Percentiles rank a stretch among this genome's conserved stretches.
phyloP scores from a whole-genome alignment of 768 basidiomycete genomes.

The Tylopilus subfusipes region DNA sequence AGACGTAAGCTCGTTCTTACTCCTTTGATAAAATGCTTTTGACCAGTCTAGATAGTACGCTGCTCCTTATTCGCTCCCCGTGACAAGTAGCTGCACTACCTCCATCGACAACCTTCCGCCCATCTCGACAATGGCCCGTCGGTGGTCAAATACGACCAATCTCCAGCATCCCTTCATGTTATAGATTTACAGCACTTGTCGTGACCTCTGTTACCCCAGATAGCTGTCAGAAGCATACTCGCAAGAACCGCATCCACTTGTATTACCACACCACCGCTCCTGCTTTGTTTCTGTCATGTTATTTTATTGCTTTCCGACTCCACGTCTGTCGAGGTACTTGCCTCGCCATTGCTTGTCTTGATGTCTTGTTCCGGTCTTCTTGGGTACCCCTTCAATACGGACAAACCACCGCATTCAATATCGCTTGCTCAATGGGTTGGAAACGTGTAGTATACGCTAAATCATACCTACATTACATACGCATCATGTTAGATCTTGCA shows the following conservation, averaged over 20 bases:
- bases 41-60: constrained; percentile 18
- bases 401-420: constrained; percentile 24
- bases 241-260: constrained; percentile 10
- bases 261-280: constrained; percentile 9
- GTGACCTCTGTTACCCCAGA: not conserved
- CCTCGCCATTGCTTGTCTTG: constrained; percentile 18
- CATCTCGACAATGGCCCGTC: constrained; percentile 35
- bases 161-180: constrained; percentile 34
- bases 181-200: constrained; percentile 23
- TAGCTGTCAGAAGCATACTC: constrained; percentile 9
- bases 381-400: constrained; percentile 23
- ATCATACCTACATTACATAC: constrained; percentile 28
- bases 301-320: constrained; percentile 10
- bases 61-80: constrained; percentile 23
- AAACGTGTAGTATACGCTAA: constrained; percentile 33
- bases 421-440: constrained; percentile 26
- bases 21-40: not conserved
- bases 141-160: constrained; percentile 35
- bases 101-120: constrained; percentile 32
- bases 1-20: constrained; percentile 20
- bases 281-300: not conserved
- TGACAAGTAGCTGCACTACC: constrained; percentile 28
- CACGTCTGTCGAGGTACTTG: not conserved
- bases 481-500: constrained; percentile 22
- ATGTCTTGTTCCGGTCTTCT: constrained; percentile 29